Evolutionary conservation across 202 grass and related monocot species (phyloP).

Genomic region (Cymbopogon flexuosus): DNA sequence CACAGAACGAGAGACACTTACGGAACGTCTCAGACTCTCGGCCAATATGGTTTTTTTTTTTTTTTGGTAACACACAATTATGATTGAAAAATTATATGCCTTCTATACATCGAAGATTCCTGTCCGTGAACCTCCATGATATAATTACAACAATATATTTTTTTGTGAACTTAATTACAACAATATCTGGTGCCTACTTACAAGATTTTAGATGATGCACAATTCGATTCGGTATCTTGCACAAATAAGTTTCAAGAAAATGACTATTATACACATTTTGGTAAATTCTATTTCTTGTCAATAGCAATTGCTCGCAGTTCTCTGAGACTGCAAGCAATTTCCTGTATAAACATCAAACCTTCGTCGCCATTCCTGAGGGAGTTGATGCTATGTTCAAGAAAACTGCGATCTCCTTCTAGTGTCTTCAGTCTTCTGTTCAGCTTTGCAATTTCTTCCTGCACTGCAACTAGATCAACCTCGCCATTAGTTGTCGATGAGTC

Average conservation of each 20-base stretch:
- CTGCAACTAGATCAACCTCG: slow-evolving; percentile 40
- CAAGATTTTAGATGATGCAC: neutral
- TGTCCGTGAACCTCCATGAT: slow-evolving; percentile 7
- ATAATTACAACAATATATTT: slow-evolving; percentile 7
- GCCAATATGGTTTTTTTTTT: neutral
- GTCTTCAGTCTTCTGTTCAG: slow-evolving; percentile 68
- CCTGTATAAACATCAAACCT: slow-evolving; percentile 63
- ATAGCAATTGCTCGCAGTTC: slow-evolving; percentile 55
- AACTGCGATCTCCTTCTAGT: slow-evolving; percentile 69
- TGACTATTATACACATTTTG: neutral
- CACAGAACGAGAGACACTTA: neutral
- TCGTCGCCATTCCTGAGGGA: slow-evolving; percentile 62
- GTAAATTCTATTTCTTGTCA: slow-evolving; percentile 32
- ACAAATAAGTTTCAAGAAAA: neutral
- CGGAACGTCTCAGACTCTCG: neutral
- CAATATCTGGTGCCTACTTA: neutral
- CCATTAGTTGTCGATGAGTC: neutral
- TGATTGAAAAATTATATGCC: neutral
- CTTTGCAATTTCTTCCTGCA: slow-evolving; percentile 57
- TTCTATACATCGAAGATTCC: neutral
- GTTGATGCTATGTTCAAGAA: slow-evolving; percentile 87
- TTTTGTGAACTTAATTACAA: neutral
- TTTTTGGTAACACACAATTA: neutral
- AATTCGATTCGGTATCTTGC: neutral
- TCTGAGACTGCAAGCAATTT: slow-evolving; percentile 64